Conservation (phyloP, 2,329 filamentous ascomycete species). For the Fonsecaea erecta region DNA sequence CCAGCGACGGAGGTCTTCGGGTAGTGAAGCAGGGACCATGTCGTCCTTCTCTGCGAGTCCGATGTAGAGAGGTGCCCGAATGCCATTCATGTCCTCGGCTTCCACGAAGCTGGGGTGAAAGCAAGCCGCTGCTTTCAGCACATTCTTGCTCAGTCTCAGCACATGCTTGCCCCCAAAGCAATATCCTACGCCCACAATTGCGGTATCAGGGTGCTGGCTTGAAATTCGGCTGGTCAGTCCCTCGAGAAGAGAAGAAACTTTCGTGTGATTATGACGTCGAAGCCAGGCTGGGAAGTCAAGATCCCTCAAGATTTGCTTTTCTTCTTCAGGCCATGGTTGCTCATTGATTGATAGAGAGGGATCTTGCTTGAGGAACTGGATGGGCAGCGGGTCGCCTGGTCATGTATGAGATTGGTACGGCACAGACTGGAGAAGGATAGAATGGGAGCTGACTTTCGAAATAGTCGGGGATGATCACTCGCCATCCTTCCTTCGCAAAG, state of each 20-base stretch:
- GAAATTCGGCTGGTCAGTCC: neutral
- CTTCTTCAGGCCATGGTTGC: constrained; percentile 17
- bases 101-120: constrained; percentile 17
- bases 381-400: constrained; percentile 11
- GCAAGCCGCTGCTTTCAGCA: neutral
- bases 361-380: constrained; percentile 13
- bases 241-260: neutral
- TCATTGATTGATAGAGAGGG: constrained; percentile 15
- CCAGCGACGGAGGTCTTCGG: constrained; percentile 10
- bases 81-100: constrained; percentile 5
- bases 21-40: constrained; percentile 19
- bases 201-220: neutral
- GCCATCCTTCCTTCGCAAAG: constrained; percentile 13
- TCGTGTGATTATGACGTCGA: neutral
- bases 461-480: constrained; percentile 19
- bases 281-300: constrained; percentile 10
- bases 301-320: constrained; percentile 4
- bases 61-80: constrained; percentile 15
- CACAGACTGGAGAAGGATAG: neutral
- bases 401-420: neutral
- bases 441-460: constrained; percentile 20
- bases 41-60: constrained; percentile 19
- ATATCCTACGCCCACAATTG: constrained; percentile 18
- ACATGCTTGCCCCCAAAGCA: constrained; percentile 25
- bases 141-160: constrained; percentile 6